A percentile compares a stretch with the other conserved stretches of the same genome.
Evolutionary conservation across 306 rosid genomes (phyloP).

Genomic region (Prunus salicina): DNA sequence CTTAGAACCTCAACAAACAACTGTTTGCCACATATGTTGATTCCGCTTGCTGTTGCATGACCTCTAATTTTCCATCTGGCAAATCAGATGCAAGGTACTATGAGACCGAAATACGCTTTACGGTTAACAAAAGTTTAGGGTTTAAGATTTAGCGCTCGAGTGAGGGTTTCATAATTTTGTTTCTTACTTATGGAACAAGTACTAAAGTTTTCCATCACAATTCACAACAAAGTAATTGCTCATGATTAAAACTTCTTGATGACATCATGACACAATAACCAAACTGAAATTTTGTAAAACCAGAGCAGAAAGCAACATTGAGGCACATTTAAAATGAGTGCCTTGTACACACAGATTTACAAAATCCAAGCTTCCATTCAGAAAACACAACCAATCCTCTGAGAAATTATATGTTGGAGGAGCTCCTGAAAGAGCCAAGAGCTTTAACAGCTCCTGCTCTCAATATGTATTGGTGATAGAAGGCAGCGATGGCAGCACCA

Average conservation of each 20-base stretch:
- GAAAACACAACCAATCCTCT: not conserved
- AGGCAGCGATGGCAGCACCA: conserved; percentile 47
- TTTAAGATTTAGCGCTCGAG: not conserved
- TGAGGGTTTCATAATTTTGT: too few species aligned
- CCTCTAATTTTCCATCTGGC: not conserved
- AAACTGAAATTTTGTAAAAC: not conserved
- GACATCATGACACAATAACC: not conserved
- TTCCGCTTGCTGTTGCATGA: not conserved
- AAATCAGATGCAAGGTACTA: too few species aligned
- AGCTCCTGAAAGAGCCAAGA: conserved; percentile 41
- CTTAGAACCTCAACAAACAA: too few species aligned
- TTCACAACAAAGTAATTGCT: not conserved
- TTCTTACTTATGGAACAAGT: not conserved
- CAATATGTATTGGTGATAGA: conserved; percentile 38
- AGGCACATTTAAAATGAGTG: conserved; percentile 26
- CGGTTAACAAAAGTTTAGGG: not conserved
- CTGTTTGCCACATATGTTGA: too few species aligned
- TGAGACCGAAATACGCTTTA: too few species aligned
- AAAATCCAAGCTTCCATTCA: not conserved
- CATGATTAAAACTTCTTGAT: not conserved
- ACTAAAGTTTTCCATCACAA: not conserved
- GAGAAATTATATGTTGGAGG: conserved; percentile 8
- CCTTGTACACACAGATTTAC: not conserved
- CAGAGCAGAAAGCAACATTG: not conserved
- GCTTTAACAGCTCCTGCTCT: conserved; percentile 47